Evolutionary conservation across 108 stramenopile species (phyloP), one percentile per base, ranked within the genome.

Genomic region (Nitzschia inconspicua): DNA sequence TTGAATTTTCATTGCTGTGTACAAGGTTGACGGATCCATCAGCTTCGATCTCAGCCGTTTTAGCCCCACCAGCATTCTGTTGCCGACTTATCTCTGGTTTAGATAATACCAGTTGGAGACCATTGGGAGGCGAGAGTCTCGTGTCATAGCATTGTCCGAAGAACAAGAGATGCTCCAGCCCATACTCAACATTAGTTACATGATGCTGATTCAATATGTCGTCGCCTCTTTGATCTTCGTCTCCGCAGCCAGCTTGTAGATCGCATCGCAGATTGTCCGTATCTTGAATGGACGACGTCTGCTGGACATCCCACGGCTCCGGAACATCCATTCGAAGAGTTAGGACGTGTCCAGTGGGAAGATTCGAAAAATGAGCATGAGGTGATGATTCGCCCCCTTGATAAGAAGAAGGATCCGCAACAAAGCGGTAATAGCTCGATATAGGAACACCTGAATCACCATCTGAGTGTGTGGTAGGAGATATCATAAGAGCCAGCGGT

Each of bases 281-380:
- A 73, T 99, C 98, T 60, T 95, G 94, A 7, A 86, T 48, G n/a
- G 86, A 75, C 19, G 57, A 18, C n/a, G 66, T 57, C 49, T 94
- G 86, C 47, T 98, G 96, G 22, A 97, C 91, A 73, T 96, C 91
- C 96, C 96, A 99, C 23, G 91, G 68, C 68, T 98, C 97, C 0
- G 98, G 96, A 9, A 97, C 86, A 72, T 96, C 96, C 73, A 98
- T 79, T 52, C 94, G 78, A 6, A 96, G 59, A n/a, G 98, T 99
- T 44, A 99, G 73, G 29, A 93, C 61, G 44, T 96, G 96, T 13
- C 88, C 68, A 18, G 70, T 71, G 3, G 98, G 98, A 26, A 99
- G 83, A 43, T 83, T 73, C 16, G 75, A 59, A 60, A 99, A 97
- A 27, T 58, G 42, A 2, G 97, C 97, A 32, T 44, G 56, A 1